Percentiles rank a stretch among this genome's conserved stretches.
phyloP scores from a whole-genome alignment of 305 asterid species.

The Ajuga reptans region DNA sequence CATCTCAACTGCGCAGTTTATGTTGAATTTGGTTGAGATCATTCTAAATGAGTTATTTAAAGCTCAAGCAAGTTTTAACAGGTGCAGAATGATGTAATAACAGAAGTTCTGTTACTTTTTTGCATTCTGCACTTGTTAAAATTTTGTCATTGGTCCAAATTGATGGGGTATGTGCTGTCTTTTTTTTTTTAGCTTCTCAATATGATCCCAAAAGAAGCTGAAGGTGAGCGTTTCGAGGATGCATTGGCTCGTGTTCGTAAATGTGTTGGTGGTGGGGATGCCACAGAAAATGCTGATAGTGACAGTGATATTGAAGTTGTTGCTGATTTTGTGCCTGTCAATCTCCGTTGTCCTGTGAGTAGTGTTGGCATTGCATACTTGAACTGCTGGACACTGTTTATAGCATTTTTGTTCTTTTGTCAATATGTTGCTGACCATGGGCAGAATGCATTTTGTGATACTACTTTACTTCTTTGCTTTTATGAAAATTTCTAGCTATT shows the following conservation, averaged over 20 bases:
- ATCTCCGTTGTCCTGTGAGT: slow-evolving; percentile 97
- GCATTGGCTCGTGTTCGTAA: slow-evolving; percentile 88
- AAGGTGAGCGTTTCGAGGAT: slow-evolving; percentile 88
- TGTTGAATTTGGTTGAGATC: background rate
- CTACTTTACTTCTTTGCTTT: background rate
- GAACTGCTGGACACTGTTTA: background rate
- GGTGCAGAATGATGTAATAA: background rate
- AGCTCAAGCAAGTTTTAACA: background rate
- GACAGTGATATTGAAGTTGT: slow-evolving; percentile 97
- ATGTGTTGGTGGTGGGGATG: slow-evolving; percentile 90
- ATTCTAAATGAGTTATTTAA: background rate
- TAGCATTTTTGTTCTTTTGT: background rate
- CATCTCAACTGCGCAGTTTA: background rate
- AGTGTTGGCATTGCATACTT: slow-evolving; percentile 21
- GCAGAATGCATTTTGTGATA: slow-evolving; percentile 4
- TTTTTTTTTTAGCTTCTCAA: slow-evolving; percentile 51
- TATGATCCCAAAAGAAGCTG: slow-evolving; percentile 72
- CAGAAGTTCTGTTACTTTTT: background rate
- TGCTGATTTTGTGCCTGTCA: slow-evolving; percentile 85
- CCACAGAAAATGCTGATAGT: slow-evolving; percentile 84
- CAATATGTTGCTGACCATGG: slow-evolving; percentile 1
- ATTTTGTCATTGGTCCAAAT: background rate
- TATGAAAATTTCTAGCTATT: background rate
- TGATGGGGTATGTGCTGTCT: slow-evolving; percentile 12
- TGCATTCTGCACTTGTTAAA: slow-evolving; percentile 16